Evolutionary conservation across 257 asterid genomes (phyloP).

Genomic region (Jaltomata sinuosa): DNA sequence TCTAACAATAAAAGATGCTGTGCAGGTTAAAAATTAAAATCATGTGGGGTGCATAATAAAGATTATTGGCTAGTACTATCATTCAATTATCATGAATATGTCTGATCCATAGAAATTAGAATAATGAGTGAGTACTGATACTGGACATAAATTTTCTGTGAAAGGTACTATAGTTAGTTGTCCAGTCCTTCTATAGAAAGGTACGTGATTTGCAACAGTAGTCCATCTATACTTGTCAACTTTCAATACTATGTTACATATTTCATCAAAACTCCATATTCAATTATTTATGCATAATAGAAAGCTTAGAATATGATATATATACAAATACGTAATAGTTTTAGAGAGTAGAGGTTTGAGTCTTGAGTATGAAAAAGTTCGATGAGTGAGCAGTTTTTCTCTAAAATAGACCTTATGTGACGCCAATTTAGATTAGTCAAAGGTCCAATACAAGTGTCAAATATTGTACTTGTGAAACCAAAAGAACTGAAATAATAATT

Average conservation of each 20-base stretch:
- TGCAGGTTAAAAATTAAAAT: background rate
- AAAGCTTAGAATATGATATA: background rate
- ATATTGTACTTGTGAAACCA: no score
- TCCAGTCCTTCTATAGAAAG: background rate
- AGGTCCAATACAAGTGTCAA: background rate
- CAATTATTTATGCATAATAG: background rate
- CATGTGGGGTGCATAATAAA: background rate
- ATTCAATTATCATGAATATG: background rate
- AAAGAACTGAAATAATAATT: no score
- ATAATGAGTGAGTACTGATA: background rate
- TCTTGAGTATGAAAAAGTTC: no score
- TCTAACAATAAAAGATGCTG: background rate
- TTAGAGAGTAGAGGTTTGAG: background rate
- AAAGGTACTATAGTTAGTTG: background rate
- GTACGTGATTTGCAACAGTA: no score
- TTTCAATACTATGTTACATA: no score
- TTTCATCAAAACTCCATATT: background rate
- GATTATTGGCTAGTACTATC: background rate
- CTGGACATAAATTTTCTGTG: background rate
- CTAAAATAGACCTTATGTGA: background rate
- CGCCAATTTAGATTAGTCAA: no score
- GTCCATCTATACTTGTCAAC: no score
- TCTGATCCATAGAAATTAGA: no score
- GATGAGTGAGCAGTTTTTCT: background rate
- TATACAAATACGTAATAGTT: background rate